A percentile compares a stretch with the other conserved stretches of the same genome.
Conservation (phyloP, 2,329 filamentous ascomycete genomes). For the Shiraia bambusicola region DNA sequence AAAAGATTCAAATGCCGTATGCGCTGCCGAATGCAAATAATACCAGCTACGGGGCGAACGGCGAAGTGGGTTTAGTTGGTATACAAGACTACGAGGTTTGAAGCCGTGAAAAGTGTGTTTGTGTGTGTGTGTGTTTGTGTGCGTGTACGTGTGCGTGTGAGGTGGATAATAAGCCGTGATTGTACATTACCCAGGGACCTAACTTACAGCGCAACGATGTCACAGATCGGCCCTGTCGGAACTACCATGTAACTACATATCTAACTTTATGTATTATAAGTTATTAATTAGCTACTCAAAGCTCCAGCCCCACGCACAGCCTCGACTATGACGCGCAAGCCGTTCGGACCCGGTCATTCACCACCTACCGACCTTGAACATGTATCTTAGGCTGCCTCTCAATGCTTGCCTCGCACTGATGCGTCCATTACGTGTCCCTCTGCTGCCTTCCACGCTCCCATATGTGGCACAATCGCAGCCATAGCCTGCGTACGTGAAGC, state of each 20-base stretch:
- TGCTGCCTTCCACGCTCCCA: constrained; percentile 16
- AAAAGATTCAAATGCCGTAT: constrained; percentile 15
- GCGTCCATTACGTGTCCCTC: constrained; percentile 22
- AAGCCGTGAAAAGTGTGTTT: constrained; percentile 8
- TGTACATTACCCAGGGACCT: not conserved
- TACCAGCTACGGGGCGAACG: not conserved
- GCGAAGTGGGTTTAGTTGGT: constrained; percentile 4
- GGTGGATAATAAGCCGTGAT: constrained; percentile 8
- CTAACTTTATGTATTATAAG: too few species aligned
- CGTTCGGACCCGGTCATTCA: constrained; percentile 7
- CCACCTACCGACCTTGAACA: not conserved
- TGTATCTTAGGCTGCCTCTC: too few species aligned
- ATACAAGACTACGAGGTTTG: not conserved
- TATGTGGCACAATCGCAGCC: constrained; percentile 6
- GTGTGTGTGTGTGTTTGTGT: constrained; percentile 11
- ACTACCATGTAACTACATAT: constrained; percentile 1
- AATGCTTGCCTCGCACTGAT: constrained; percentile 9
- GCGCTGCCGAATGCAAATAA: constrained; percentile 5
- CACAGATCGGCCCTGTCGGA: constrained; percentile 20
- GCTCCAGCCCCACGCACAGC: constrained; percentile 23
- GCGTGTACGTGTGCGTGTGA: not conserved
- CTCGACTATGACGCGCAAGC: constrained; percentile 19
- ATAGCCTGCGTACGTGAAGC: not conserved
- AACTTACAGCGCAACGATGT: constrained; percentile 18
- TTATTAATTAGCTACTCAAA: too few species aligned